Base-by-base conservation (phyloP, 192 early-diverging fungal genomes). In the Umbelopsis sp. region DNA sequence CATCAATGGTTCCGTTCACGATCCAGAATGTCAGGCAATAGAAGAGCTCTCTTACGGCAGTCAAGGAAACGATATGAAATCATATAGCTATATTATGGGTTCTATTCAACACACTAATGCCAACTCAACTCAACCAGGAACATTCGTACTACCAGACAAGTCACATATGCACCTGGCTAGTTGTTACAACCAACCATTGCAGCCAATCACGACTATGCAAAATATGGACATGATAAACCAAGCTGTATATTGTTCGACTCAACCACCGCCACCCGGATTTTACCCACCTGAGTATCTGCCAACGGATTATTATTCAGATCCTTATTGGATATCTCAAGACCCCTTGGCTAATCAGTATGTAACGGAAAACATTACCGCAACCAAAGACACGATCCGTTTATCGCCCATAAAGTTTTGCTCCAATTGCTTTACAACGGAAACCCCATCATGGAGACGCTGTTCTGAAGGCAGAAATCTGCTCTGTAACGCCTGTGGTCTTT, bases 321-420 rank as follows among this genome's bases (percentile, higher is more conserved):
- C 56, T n/a, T 29, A 11, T 26, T 31, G 26, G 29, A 62, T 34
- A 31, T 16, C 56, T 49, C n/a, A 17, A 16, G 14, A 34, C 8
- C 56, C 26, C 2, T 17, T 12, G 2, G 20, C 26, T 14, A 36
- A 62, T 34, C 29, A 11, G 26, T 62, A 62, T 62, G 16, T 36
- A 2, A 29, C 34, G 26, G 56, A 62, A 11, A 62, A 34, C 31
- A 17, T 11, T 17, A 8, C n/a, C 26, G 16, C 34, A 14, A 11
- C 26, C 26, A 32, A 62, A n/a, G 56, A 62, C 20, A 12, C 31
- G 56, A 62, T 62, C 26, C 56, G 56, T n/a, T 34, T 62, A 17
- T 62, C 56, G 26, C 56, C 56, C 20, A 62, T 62, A 8, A 62
- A 62, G n/a, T 62, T 62, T 62, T 62, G 56, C 56, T 62, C 56